Percentiles rank a stretch among this genome's conserved stretches.
These are phyloP conservation scores for Naematelia encephala DNA, from an alignment of 768 basidiomycete species.

Conservation along the genomic window DNA sequence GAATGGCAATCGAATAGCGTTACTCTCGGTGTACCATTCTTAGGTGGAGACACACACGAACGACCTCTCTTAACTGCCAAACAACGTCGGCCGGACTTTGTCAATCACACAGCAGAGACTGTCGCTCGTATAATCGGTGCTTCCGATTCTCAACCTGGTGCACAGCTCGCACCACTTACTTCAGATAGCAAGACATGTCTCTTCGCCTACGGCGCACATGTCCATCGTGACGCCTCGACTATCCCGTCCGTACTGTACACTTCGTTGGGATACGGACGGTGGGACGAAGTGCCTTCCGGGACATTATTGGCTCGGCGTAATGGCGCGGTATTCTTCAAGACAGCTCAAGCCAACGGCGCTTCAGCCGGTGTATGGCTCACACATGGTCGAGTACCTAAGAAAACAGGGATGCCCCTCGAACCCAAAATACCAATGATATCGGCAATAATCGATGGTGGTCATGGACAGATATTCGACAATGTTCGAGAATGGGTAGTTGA, in stretches of 20 bases:
- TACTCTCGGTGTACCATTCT: conserved; percentile 13
- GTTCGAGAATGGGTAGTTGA: conserved; percentile 33
- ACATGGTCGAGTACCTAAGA: conserved; percentile 40
- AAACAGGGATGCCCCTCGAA: conserved; percentile 27
- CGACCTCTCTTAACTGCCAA: conserved; percentile 34
- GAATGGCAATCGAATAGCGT: conserved; percentile 16
- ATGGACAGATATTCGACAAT: conserved; percentile 20
- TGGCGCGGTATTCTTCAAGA: conserved; percentile 45
- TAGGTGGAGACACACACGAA: conserved; percentile 30
- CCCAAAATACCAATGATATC: conserved; percentile 39
- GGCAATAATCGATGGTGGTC: conserved; percentile 30
- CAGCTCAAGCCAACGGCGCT: neutral
- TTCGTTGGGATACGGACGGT: conserved; percentile 14
- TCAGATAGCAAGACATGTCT: conserved; percentile 21
- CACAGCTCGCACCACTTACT: conserved; percentile 24
- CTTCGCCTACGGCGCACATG: conserved; percentile 42
- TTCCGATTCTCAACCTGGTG: conserved; percentile 44
- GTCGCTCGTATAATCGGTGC: conserved; percentile 27
- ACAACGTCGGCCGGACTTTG: conserved; percentile 24
- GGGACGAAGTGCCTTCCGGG: conserved; percentile 26
- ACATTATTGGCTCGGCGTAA: conserved; percentile 30
- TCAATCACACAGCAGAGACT: conserved; percentile 28
- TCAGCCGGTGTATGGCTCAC: conserved; percentile 40
- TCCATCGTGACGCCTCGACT: conserved; percentile 19
- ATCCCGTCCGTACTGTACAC: conserved; percentile 18